Evolutionary conservation across 768 basidiomycete species (phyloP).

Genomic region (Lactifluus echinatus): DNA sequence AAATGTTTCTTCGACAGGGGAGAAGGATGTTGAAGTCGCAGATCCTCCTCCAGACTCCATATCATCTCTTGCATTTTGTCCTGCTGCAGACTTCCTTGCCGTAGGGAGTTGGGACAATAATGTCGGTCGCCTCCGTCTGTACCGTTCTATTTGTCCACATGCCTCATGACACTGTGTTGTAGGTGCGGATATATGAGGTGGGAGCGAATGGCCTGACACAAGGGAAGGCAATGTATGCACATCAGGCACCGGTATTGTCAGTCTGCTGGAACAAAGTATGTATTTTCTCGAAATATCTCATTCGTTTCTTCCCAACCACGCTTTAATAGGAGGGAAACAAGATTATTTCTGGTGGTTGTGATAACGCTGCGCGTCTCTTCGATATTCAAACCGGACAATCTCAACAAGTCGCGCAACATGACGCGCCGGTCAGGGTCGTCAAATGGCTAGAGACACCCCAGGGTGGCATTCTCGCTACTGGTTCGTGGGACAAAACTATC

Average conservation of each 20-base stretch:
- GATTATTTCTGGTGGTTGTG: slow-evolving; percentile 86
- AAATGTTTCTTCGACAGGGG: slow-evolving; percentile 33
- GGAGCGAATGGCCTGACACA: slow-evolving; percentile 69
- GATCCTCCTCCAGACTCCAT: slow-evolving; percentile 85
- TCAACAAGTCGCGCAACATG: slow-evolving; percentile 82
- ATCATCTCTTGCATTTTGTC: slow-evolving; percentile 76
- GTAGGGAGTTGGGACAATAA: slow-evolving; percentile 94
- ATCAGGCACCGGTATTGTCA: slow-evolving; percentile 83
- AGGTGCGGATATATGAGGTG: slow-evolving; percentile 93
- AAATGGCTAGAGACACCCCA: slow-evolving; percentile 72
- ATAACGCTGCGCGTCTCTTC: slow-evolving; percentile 92
- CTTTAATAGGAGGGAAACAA: slow-evolving; percentile 72
- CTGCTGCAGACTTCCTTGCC: slow-evolving; percentile 80
- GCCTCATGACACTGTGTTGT: background rate
- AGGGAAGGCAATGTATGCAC: slow-evolving; percentile 84
- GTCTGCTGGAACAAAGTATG: slow-evolving; percentile 88
- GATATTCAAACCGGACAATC: slow-evolving; percentile 79
- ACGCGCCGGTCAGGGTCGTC: slow-evolving; percentile 78
- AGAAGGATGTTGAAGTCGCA: slow-evolving; percentile 74
- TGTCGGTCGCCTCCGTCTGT: slow-evolving; percentile 34
- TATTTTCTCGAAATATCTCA: slow-evolving; percentile 1
- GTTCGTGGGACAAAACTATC: slow-evolving; percentile 96
- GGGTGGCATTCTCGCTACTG: slow-evolving; percentile 76
- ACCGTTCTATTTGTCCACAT: background rate
- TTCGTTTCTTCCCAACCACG: slow-evolving; percentile 4